A percentile compares a stretch with the other conserved stretches of the same genome.
Conservation (phyloP, 2,329 filamentous ascomycete species). For the Scedosporium aurantiacum region DNA sequence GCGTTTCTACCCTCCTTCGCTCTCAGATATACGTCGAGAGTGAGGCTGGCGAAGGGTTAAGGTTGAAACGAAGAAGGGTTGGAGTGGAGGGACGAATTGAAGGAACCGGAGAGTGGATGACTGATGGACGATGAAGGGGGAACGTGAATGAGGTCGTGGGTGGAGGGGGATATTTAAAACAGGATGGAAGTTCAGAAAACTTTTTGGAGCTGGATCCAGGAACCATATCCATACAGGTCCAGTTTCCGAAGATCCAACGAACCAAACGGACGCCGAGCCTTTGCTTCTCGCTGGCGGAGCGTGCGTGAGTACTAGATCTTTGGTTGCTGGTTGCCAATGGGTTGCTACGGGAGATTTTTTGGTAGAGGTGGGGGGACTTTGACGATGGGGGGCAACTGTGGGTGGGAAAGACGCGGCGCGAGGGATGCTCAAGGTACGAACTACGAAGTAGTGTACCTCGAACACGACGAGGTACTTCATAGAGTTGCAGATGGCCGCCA, state of each 20-base stretch:
- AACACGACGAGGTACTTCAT: background rate
- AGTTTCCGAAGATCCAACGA: conserved; percentile 4
- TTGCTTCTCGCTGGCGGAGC: background rate
- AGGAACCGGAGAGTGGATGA: background rate
- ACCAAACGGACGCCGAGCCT: background rate
- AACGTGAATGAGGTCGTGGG: background rate
- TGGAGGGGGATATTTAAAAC: background rate
- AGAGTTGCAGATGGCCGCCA: background rate
- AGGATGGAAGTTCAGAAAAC: background rate
- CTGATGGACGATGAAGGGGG: background rate
- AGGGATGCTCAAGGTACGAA: background rate
- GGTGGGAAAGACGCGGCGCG: background rate
- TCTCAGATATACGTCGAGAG: background rate
- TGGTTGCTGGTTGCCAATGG: conserved; percentile 3
- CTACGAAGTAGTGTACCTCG: too few relatives aligned
- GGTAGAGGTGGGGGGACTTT: conserved; percentile 7
- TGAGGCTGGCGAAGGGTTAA: background rate
- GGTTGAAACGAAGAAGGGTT: background rate
- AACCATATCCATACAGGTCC: background rate
- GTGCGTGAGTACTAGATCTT: conserved; percentile 2
- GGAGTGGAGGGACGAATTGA: background rate
- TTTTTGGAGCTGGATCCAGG: background rate
- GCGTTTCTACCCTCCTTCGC: background rate
- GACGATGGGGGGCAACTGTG: background rate
- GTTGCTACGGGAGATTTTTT: conserved; percentile 7